Evolutionary conservation across 2,329 filamentous ascomycete species (phyloP).

Genomic region (Aspergillus pseudotamarii): DNA sequence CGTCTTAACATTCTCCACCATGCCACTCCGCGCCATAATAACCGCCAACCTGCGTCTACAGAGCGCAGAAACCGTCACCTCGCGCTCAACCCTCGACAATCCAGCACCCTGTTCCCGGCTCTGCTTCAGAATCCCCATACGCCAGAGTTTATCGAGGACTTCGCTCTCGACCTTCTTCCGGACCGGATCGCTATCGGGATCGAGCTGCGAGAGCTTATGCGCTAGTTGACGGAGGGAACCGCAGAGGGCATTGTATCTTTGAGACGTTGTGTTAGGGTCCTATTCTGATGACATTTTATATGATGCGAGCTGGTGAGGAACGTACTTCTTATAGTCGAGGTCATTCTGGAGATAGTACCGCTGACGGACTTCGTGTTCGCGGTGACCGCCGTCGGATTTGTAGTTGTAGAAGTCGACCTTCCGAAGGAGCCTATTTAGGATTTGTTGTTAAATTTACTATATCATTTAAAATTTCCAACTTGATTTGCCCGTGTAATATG

Average conservation of each 20-base stretch:
- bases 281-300: no score
- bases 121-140: constrained; percentile 81
- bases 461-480: no score
- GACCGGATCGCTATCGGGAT: constrained; percentile 74
- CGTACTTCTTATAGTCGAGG: constrained; percentile 74
- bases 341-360: constrained; percentile 92
- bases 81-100: constrained; percentile 73
- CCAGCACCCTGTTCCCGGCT: constrained; percentile 76
- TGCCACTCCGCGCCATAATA: constrained; percentile 84
- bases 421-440: constrained; percentile 63
- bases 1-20: constrained; percentile 88
- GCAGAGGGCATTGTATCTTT: constrained; percentile 58
- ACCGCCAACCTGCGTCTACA: constrained; percentile 82
- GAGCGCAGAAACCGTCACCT: constrained; percentile 86
- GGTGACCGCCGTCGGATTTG: constrained; percentile 84
- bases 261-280: background rate
- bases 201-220: constrained; percentile 79
- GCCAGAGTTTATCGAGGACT: constrained; percentile 86
- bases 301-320: background rate
- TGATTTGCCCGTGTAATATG: no score
- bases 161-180: constrained; percentile 84
- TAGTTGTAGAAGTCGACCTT: constrained; percentile 96
- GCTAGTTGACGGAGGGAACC: constrained; percentile 87
- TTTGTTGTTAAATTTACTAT: constrained; percentile 5
- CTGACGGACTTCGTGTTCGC: constrained; percentile 75